These are phyloP conservation scores for Boletellus deceptivus DNA, from an alignment of 1,284 basidiomycete species.

Conservation along the genomic window DNA sequence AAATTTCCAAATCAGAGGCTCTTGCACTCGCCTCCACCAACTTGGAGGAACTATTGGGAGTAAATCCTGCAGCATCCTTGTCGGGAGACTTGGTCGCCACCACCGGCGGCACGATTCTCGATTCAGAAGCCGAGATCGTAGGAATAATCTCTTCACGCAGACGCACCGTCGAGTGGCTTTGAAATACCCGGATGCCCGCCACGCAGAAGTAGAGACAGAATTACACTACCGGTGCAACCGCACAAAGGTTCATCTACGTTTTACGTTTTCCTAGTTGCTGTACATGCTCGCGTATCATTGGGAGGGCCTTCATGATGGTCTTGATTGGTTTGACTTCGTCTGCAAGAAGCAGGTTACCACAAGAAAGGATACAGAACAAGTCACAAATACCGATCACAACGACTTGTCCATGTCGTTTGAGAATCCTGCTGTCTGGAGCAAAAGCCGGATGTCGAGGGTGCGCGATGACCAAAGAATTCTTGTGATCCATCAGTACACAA, in stretches of 20 bases:
- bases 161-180: slow-evolving; percentile 31
- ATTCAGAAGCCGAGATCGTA: slow-evolving; percentile 45
- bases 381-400: slow-evolving; percentile 48
- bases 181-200: slow-evolving; percentile 1
- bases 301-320: slow-evolving; percentile 59
- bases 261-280: slow-evolving; percentile 23
- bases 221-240: slow-evolving; percentile 9
- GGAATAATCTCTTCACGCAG: slow-evolving; percentile 44
- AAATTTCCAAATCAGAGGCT: slow-evolving; percentile 32
- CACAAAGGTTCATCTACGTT: slow-evolving; percentile 11
- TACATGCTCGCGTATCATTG: slow-evolving; percentile 57
- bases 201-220: slow-evolving; percentile 3
- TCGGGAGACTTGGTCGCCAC: slow-evolving; percentile 51
- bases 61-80: slow-evolving; percentile 29
- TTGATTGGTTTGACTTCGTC: slow-evolving; percentile 62
- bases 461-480: slow-evolving; percentile 68
- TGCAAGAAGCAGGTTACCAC: slow-evolving; percentile 25
- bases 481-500: slow-evolving; percentile 3
- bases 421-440: slow-evolving; percentile 46
- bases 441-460: slow-evolving; percentile 56
- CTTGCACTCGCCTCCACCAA: slow-evolving; percentile 28
- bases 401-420: slow-evolving; percentile 61
- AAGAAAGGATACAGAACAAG: neutral
- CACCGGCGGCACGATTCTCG: slow-evolving; percentile 40
- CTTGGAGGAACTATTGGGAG: slow-evolving; percentile 57